Percentiles rank a stretch among this genome's conserved stretches.
Evolutionary conservation across 805 yeast species (phyloP).

Genomic region (Starmera dryadoides): DNA sequence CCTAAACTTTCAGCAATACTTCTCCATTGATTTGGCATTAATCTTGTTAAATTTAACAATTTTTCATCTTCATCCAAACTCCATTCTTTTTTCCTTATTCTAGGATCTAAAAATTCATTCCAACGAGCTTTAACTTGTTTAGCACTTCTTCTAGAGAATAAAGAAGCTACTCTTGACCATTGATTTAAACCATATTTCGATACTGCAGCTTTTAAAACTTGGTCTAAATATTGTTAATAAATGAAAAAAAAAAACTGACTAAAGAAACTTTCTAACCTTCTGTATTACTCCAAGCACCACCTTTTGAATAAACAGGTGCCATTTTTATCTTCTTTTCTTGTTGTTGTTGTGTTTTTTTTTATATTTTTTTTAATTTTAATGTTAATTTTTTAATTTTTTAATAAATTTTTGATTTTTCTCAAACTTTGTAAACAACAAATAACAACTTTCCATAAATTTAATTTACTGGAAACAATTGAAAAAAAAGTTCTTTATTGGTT

Average conservation of each 20-base stretch:
- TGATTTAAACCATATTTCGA: conserved; percentile 91
- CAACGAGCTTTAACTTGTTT: conserved; percentile 90
- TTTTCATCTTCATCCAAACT: conserved; percentile 67
- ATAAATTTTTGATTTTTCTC: no score
- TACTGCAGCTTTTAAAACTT: conserved; percentile 83
- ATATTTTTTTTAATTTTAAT: no score
- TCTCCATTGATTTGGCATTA: conserved; percentile 92
- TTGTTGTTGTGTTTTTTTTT: no score
- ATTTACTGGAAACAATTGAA: no score
- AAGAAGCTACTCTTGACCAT: conserved; percentile 89
- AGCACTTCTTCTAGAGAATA: conserved; percentile 79
- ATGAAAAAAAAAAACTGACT: no score
- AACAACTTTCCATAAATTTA: no score
- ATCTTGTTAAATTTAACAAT: conserved; percentile 55
- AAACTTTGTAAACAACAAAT: no score
- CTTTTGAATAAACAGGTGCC: conserved; percentile 69
- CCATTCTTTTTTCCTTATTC: conserved; percentile 61
- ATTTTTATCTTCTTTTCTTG: conserved; percentile 16
- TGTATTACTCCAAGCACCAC: conserved; percentile 83
- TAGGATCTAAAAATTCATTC: conserved; percentile 82
- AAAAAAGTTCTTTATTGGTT: no score
- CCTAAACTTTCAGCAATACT: conserved; percentile 77
- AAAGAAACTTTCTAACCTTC: no score
- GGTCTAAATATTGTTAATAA: conserved; percentile 48
- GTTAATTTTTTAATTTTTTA: no score